Percentiles rank a stretch among this genome's conserved stretches.
phyloP scores from a whole-genome alignment of 306 rosid species.

The Ochetophila trinervis region DNA sequence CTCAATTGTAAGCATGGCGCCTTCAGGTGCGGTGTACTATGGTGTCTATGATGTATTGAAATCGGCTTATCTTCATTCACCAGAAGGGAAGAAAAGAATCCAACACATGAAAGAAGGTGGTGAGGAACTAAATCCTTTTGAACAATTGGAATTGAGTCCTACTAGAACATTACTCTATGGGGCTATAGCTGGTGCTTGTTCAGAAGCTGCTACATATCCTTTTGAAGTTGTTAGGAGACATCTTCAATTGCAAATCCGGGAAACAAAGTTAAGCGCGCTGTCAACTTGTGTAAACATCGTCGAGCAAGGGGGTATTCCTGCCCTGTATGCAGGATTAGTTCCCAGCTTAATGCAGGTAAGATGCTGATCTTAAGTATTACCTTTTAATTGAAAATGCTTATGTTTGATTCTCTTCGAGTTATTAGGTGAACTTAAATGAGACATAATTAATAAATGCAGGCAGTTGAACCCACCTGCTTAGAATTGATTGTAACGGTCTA shows the following conservation, averaged over 20 bases:
- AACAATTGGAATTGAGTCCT: slow-evolving; percentile 90
- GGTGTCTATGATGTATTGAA: slow-evolving; percentile 92
- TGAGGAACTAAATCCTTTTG: slow-evolving; percentile 71
- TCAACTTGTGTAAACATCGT: slow-evolving; percentile 75
- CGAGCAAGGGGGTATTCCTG: slow-evolving; percentile 81
- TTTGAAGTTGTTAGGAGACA: slow-evolving; percentile 95
- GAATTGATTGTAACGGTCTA: too few relatives aligned
- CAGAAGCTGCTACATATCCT: slow-evolving; percentile 96
- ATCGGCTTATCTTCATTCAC: slow-evolving; percentile 79
- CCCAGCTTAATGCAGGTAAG: slow-evolving; percentile 86
- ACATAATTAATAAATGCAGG: neutral
- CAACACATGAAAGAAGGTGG: slow-evolving; percentile 58
- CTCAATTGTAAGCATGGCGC: slow-evolving; percentile 94
- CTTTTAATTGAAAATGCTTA: neutral
- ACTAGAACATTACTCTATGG: slow-evolving; percentile 73
- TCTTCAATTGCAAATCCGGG: slow-evolving; percentile 88
- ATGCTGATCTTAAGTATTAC: slow-evolving; percentile 10
- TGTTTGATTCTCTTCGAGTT: neutral
- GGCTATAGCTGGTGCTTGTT: slow-evolving; percentile 87
- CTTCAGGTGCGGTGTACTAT: slow-evolving; percentile 93
- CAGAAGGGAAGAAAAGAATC: slow-evolving; percentile 78
- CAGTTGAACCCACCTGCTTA: too few relatives aligned
- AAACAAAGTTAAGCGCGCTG: slow-evolving; percentile 59
- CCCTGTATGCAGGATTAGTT: slow-evolving; percentile 86
- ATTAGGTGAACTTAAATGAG: neutral